Evolutionary conservation across 768 basidiomycete species (phyloP), one percentile per base, ranked within the genome.

Genomic region (Macrolepiota albuminosa): DNA sequence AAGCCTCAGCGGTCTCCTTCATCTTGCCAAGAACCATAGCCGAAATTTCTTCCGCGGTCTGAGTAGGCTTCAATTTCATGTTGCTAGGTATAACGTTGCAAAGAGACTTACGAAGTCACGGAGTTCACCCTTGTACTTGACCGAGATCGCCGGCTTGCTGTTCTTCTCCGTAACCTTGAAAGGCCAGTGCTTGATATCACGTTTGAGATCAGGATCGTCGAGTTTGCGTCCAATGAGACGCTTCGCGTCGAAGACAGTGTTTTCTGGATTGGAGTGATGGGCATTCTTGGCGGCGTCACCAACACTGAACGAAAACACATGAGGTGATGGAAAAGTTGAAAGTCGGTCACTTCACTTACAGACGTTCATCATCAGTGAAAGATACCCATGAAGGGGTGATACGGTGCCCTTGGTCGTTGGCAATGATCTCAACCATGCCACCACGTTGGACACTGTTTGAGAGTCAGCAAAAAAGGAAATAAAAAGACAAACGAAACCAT

Each of bases 1-100:
- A 98, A 18, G 95, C 91, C 82, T 98, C 96, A 59, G 96, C 96
- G 31, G 94, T 98, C 81, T 98, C 96, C 84, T 97, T 98, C 96
- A 98, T 98, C 83, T 98, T 98, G 61, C 75, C 79, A 57, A 98
- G 80, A 68, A 98, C 83, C 96, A 98, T 98, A 59, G 96, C 95
- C 46, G 87, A 91, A 66, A 98, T 86, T 77, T 97, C 94, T 73
- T 96, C 95, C 7, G 95, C 91, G 0, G 92, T 87, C 93, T 94
- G 18, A n/a, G 26, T 60, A 45, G 51, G 40, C 50, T 24, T 53
- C 33, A 8, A 34, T 33, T 34, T 34, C 29, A 26, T 8, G 33
- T 26, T 33, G 47, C 0, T 2, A 46, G 34, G 16, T 10, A 5
- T 11, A n/a, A 33, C 18, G 11, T 24, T 50, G 4, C 16, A 33